Conservation (phyloP, 352 stramenopile species). For the Globisporangium acanthophoron region DNA sequence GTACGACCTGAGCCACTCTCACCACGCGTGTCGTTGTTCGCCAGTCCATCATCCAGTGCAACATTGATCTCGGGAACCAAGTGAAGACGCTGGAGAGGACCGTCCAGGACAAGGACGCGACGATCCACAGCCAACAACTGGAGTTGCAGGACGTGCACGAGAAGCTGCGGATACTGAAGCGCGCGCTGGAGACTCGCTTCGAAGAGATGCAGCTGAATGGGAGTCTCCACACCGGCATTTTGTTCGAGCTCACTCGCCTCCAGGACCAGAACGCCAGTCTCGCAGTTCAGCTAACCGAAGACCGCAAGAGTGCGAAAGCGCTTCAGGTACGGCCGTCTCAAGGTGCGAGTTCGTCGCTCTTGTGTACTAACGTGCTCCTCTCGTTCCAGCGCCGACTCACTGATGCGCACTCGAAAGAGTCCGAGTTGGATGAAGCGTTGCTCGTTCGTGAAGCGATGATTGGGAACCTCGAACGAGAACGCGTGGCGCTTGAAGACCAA, state of each 20-base stretch:
- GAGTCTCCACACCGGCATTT: slow-evolving; percentile 61
- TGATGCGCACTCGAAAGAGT: slow-evolving; percentile 21
- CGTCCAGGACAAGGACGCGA: slow-evolving; percentile 20
- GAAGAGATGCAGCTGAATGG: slow-evolving; percentile 65
- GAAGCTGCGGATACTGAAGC: slow-evolving; percentile 65
- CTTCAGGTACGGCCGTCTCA: slow-evolving; percentile 11
- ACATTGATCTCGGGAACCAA: slow-evolving; percentile 41
- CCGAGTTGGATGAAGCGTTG: slow-evolving; percentile 44
- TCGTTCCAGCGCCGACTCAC: slow-evolving; percentile 19
- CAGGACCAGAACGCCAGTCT: slow-evolving; percentile 63
- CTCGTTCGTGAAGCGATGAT: slow-evolving; percentile 46
- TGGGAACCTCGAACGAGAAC: slow-evolving; percentile 53
- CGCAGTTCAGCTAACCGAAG: slow-evolving; percentile 52
- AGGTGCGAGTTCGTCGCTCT: not conserved
- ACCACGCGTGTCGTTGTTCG: not conserved
- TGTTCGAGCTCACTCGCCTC: slow-evolving; percentile 70
- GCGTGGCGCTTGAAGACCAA: slow-evolving; percentile 33
- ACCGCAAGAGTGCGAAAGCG: slow-evolving; percentile 33
- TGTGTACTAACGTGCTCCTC: not conserved
- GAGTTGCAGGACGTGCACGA: slow-evolving; percentile 36
- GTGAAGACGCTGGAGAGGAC: slow-evolving; percentile 38
- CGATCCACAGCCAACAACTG: slow-evolving; percentile 16
- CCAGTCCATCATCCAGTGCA: slow-evolving; percentile 58
- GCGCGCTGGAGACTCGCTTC: slow-evolving; percentile 62
- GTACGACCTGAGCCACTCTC: no score